Conservation (phyloP, 306 rosid genomes). For the Vicia faba region DNA sequence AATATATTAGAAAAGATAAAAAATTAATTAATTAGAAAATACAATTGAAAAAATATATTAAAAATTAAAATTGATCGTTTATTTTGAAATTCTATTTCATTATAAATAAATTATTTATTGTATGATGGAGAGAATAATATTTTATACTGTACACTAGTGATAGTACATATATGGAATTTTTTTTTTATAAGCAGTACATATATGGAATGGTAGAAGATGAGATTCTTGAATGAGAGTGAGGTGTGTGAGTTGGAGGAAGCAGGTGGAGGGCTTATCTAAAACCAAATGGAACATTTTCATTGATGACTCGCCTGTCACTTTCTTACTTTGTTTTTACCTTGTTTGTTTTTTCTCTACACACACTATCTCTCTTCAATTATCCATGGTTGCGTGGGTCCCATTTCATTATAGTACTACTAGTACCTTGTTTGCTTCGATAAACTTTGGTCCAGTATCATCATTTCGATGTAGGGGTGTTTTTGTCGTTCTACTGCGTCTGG, state of each 20-base stretch:
- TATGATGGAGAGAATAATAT: too few species aligned
- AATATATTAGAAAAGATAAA: too few species aligned
- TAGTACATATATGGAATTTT: too few species aligned
- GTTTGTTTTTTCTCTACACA: background rate
- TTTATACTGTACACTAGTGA: too few species aligned
- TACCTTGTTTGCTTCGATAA: conserved; percentile 24
- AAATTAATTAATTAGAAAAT: too few species aligned
- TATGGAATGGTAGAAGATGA: background rate
- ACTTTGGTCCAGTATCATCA: background rate
- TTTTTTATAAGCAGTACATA: too few species aligned
- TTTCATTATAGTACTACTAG: too few species aligned
- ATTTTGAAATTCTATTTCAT: too few species aligned
- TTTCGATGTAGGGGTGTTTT: background rate
- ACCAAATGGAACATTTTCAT: conserved; percentile 13
- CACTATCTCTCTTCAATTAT: conserved; percentile 23
- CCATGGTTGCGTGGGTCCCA: conserved; percentile 31
- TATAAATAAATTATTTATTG: too few species aligned
- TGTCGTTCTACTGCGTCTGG: conserved; percentile 3
- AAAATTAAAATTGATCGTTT: too few species aligned
- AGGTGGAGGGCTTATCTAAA: conserved; percentile 60
- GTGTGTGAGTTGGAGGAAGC: conserved; percentile 12
- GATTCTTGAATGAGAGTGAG: background rate
- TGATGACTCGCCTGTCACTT: conserved; percentile 28
- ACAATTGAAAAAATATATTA: too few species aligned
- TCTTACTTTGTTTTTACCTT: background rate